Evolutionary conservation across 257 asterid species (phyloP), one percentile per base, ranked within the genome.

Genomic region (Nicotiana undulata): DNA sequence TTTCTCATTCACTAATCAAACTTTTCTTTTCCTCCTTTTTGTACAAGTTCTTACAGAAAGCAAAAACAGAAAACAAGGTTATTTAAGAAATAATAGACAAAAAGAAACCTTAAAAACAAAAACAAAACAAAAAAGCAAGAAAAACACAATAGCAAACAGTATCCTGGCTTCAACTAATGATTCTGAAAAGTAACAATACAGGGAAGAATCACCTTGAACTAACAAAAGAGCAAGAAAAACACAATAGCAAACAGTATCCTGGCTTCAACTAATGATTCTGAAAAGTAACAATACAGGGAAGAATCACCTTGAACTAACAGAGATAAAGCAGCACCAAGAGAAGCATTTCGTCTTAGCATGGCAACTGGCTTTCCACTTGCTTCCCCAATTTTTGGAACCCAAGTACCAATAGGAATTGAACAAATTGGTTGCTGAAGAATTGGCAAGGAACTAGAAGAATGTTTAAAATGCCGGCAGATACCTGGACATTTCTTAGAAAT

Each of bases 321-420:
- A 79, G 92, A 84, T 49, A 92, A 88, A 53, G 97, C 97, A 53
- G 92, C 87, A 87, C 88, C 87, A 68, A 92, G 88, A 53, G 94
- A 86, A 74, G 93, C 93, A 88, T 85, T 90, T 31, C 89, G 89
- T 82, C 92, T 84, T 81, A 92, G 88, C 91, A 88, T 90, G 34
- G 92, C 93, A 67, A 92, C 65, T 68, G 94, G 90, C 85, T 87
- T 87, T 82, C 88, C 91, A 83, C 63, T 85, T 84, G 93, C 74
- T 82, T 90, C 97, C 79, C 97, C 94, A 74, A 90, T 89, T 82
- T 90, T 87, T 11, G 97, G 94, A 65, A 90, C 93, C 97, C 97
- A 92, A 44, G 94, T 88, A 76, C 94, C 97, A 86, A 92, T 68
- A 82, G 94, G 92, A 83, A 92, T 83, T 56, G 90, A 86, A 79